phyloP scores from a whole-genome alignment of 2,329 filamentous ascomycete genomes.

The Diaporthe citrichinensis region DNA sequence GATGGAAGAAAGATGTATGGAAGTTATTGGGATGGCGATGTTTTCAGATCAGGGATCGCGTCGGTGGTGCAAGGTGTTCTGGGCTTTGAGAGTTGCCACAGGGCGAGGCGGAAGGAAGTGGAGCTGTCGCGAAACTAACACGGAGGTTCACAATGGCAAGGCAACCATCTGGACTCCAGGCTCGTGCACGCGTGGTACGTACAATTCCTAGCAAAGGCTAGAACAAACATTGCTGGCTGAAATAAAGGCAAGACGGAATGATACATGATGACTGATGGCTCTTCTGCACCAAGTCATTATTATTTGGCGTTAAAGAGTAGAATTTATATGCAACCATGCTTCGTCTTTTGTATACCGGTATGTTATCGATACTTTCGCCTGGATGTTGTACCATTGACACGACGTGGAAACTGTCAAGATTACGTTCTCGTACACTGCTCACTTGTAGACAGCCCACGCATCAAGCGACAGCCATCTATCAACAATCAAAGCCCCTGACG shows the following conservation, averaged over 20 bases:
- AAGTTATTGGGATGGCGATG: neutral
- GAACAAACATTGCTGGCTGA: neutral
- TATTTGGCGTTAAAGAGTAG: neutral
- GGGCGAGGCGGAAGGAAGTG: neutral
- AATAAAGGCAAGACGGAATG: neutral
- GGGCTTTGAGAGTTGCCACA: neutral
- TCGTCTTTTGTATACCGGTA: neutral
- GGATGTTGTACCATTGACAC: too few relatives aligned
- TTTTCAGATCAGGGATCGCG: neutral
- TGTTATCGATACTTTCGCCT: neutral
- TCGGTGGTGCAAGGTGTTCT: neutral
- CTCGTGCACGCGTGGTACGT: neutral
- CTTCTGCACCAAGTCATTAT: neutral
- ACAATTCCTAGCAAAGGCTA: neutral
- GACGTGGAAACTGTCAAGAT: neutral
- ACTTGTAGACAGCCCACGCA: neutral
- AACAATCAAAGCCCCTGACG: too few relatives aligned
- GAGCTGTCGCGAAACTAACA: neutral
- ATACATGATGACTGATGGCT: neutral
- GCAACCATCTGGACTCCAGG: neutral
- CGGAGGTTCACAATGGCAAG: neutral
- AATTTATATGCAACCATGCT: neutral
- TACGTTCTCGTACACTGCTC: neutral
- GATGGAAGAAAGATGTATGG: neutral
- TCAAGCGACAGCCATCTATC: neutral